phyloP scores from a whole-genome alignment of 176 grass and related monocot genomes.

The Carex parvula region DNA sequence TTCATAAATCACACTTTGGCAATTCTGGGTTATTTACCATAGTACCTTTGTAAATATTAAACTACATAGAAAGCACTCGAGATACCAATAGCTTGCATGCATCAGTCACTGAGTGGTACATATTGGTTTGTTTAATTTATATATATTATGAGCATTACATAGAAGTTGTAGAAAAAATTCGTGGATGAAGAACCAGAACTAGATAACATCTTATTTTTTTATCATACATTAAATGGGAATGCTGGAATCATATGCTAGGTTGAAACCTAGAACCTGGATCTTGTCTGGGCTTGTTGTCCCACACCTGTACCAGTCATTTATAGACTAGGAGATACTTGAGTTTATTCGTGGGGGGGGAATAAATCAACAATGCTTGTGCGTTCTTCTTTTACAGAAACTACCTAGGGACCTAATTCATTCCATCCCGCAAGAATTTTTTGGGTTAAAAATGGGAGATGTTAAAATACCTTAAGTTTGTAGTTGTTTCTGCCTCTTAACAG shows the following conservation, averaged over 20 bases:
- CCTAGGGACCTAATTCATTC: background rate
- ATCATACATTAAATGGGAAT: background rate
- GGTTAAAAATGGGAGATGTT: background rate
- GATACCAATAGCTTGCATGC: background rate
- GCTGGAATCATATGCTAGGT: background rate
- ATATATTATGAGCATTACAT: background rate
- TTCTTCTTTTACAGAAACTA: background rate
- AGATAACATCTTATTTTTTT: background rate
- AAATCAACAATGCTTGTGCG: background rate
- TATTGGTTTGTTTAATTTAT: background rate
- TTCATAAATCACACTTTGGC: conserved; percentile 24
- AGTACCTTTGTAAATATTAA: background rate
- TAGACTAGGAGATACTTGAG: background rate
- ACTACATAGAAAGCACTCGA: background rate
- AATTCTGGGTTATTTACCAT: background rate
- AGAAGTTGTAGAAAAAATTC: background rate
- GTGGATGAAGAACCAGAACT: background rate
- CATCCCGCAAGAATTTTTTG: background rate
- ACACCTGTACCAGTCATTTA: background rate
- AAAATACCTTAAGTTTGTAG: background rate
- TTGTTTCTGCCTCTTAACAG: background rate
- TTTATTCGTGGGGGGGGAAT: background rate
- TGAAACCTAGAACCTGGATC: background rate
- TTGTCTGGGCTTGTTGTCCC: background rate
- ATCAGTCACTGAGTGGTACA: background rate